Percentiles rank a stretch among this genome's conserved stretches.
Conservation (phyloP, 768 basidiomycete species). For the Atractiella rhizophila region DNA sequence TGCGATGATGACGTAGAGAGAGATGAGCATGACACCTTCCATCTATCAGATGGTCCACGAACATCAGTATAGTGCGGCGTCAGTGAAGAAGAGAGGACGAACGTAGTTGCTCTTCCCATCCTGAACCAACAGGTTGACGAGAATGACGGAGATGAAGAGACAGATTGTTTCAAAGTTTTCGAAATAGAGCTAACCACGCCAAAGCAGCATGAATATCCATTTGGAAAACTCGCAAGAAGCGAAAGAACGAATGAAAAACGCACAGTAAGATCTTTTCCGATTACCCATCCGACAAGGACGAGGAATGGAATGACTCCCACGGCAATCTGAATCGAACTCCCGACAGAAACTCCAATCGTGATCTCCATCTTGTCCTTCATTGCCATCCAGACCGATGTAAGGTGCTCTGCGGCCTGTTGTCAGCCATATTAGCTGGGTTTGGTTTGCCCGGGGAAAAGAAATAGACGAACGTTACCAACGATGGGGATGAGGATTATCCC, state of each 20-base stretch:
- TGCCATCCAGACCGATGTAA: constrained; percentile 56
- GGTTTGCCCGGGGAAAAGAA: background rate
- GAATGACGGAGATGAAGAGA: constrained; percentile 63
- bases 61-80: background rate
- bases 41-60: constrained; percentile 79
- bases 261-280: constrained; percentile 21
- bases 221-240: background rate
- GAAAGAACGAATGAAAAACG: background rate
- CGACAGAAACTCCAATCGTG: constrained; percentile 29
- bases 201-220: background rate
- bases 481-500: constrained; percentile 29
- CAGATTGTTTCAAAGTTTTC: constrained; percentile 67
- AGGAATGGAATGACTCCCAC: constrained; percentile 43
- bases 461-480: constrained; percentile 28
- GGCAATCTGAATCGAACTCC: constrained; percentile 3
- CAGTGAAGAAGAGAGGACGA: background rate
- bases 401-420: constrained; percentile 38
- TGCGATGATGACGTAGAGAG: constrained; percentile 8
- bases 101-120: background rate
- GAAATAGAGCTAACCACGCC: constrained; percentile 41
- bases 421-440: background rate
- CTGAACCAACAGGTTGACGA: constrained; percentile 54
- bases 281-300: constrained; percentile 65
- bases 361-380: constrained; percentile 46
- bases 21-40: constrained; percentile 45